These are phyloP conservation scores for Prillingera fragicola DNA, from an alignment of 1,284 basidiomycete species.

Conservation along the genomic window DNA sequence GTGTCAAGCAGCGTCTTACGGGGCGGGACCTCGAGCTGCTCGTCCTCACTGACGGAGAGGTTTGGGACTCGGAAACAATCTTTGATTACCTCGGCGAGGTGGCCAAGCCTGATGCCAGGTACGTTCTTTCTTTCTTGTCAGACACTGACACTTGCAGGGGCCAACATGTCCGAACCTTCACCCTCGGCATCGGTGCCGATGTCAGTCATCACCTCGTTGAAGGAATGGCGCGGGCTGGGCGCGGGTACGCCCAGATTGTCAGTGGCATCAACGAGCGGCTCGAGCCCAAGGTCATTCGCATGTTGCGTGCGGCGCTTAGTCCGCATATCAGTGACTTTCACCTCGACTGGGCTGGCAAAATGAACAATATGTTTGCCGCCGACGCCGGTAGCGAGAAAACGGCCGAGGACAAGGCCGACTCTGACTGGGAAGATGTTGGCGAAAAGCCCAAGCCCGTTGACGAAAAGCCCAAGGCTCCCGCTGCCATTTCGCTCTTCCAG, in stretches of 20 bases:
- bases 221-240: conserved; percentile 12
- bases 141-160: conserved; percentile 5
- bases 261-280: conserved; percentile 9
- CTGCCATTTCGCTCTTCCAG: conserved; percentile 31
- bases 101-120: not conserved
- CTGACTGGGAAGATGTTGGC: too few relatives aligned
- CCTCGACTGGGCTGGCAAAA: conserved; percentile 1
- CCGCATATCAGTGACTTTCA: conserved; percentile 13
- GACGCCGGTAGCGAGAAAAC: not conserved
- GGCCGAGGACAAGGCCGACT: too few relatives aligned
- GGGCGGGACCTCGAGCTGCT: conserved; percentile 25
- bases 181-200: conserved; percentile 25
- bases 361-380: not conserved
- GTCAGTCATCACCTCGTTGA: conserved; percentile 11
- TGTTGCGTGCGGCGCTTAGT: conserved; percentile 12
- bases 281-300: conserved; percentile 19
- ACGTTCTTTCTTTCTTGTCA: too few relatives aligned
- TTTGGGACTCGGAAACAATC: conserved; percentile 19
- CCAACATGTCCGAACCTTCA: conserved; percentile 24
- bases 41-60: conserved; percentile 32
- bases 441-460: not conserved
- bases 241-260: conserved; percentile 11
- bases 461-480: not conserved
- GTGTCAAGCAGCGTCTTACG: conserved; percentile 15
- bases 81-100: conserved; percentile 10